Conservation (phyloP, 768 basidiomycete species). For the Lentinula detonsa region DNA sequence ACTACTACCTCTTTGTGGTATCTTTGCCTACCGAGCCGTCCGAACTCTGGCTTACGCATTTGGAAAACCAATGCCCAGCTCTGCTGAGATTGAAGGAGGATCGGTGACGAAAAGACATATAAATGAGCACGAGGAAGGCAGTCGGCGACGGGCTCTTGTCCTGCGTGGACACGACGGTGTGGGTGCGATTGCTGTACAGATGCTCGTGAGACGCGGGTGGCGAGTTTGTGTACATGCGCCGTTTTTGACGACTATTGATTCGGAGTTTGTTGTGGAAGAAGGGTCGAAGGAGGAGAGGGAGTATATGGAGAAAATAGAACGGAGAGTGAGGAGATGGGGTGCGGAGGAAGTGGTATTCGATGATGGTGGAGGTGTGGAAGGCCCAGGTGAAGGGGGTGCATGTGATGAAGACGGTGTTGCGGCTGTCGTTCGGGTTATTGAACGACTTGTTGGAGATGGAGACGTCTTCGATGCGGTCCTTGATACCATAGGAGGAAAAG, state of each 20-base stretch:
- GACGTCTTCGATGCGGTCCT: slow-evolving; percentile 73
- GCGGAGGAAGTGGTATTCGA: slow-evolving; percentile 76
- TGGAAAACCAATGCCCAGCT: slow-evolving; percentile 12
- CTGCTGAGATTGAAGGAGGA: not conserved
- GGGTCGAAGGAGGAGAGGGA: slow-evolving; percentile 32
- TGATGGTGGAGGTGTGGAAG: slow-evolving; percentile 31
- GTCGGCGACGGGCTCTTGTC: slow-evolving; percentile 40
- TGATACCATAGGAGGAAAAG: slow-evolving; percentile 78
- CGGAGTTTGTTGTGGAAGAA: slow-evolving; percentile 17
- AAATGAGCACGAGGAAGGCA: slow-evolving; percentile 6
- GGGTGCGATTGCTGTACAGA: slow-evolving; percentile 74
- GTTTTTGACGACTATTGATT: slow-evolving; percentile 12
- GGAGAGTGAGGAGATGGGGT: slow-evolving; percentile 60
- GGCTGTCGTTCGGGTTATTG: slow-evolving; percentile 45
- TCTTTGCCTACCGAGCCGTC: slow-evolving; percentile 80
- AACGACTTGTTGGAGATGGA: slow-evolving; percentile 43
- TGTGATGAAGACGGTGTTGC: slow-evolving; percentile 30
- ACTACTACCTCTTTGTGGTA: slow-evolving; percentile 69
- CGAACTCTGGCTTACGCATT: slow-evolving; percentile 56
- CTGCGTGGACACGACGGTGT: slow-evolving; percentile 69
- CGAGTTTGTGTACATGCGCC: slow-evolving; percentile 66
- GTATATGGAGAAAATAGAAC: slow-evolving; percentile 42
- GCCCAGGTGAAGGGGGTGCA: not conserved
- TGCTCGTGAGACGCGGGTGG: slow-evolving; percentile 67
- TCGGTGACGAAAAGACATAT: not conserved